Percentiles rank a stretch among this genome's conserved stretches.
Evolutionary conservation across 441 rosid species (phyloP).

Genomic region (Erysimum pusillum): DNA sequence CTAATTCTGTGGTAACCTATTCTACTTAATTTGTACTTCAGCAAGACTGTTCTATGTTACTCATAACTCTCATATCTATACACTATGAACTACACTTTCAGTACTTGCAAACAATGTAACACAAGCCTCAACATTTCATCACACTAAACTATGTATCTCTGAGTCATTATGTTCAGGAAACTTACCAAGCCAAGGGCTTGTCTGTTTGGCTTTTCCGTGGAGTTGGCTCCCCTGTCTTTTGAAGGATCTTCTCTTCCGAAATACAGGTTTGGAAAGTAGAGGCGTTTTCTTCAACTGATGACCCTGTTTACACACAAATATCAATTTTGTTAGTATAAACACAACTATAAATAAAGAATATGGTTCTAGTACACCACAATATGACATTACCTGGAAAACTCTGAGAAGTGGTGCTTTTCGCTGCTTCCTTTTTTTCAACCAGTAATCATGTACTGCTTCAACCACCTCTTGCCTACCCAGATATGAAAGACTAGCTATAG

Average conservation of each 20-base stretch:
- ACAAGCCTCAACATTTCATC: conserved; percentile 12
- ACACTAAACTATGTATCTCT: background rate
- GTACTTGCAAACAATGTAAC: background rate
- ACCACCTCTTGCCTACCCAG: conserved; percentile 67
- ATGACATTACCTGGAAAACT: conserved; percentile 79
- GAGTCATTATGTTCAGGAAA: background rate
- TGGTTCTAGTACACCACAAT: background rate
- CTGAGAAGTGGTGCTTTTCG: conserved; percentile 66
- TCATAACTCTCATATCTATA: conserved; percentile 13
- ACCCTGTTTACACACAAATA: conserved; percentile 55
- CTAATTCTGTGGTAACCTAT: conserved; percentile 14
- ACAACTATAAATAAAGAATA: background rate
- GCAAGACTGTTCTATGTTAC: conserved; percentile 17
- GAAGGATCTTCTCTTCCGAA: conserved; percentile 87
- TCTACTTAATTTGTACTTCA: conserved; percentile 7
- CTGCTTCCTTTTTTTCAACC: conserved; percentile 79
- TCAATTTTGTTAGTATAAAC: background rate
- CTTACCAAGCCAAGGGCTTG: conserved; percentile 63
- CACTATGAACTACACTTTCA: conserved; percentile 8
- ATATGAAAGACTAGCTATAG: conserved; percentile 51
- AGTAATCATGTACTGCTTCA: conserved; percentile 76
- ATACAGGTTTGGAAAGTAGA: conserved; percentile 62
- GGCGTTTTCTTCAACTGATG: conserved; percentile 72
- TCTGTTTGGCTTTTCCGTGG: conserved; percentile 81
- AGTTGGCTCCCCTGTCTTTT: conserved; percentile 74